A percentile compares a stretch with the other conserved stretches of the same genome.
These are phyloP conservation scores for Xylaria polymorpha DNA, from an alignment of 2,329 filamentous ascomycete species.

Conservation along the genomic window DNA sequence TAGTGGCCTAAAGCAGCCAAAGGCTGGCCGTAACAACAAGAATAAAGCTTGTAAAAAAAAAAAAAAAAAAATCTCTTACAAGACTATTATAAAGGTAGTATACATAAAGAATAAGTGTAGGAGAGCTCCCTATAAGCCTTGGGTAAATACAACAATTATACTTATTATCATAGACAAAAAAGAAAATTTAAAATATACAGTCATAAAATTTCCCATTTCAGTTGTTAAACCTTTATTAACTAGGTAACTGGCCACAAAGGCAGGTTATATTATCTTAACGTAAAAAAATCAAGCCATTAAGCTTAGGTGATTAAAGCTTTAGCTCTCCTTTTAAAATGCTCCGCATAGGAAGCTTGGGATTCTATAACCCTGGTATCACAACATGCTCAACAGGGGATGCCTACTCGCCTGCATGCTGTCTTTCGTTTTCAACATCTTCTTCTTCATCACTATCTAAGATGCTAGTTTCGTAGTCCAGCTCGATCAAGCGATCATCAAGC, in stretches of 20 bases:
- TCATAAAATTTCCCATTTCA: background rate
- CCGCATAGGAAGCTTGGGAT: background rate
- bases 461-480: conserved; percentile 42
- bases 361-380: background rate
- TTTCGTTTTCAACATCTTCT: conserved; percentile 28
- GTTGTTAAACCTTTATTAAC: background rate
- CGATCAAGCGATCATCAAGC: conserved; percentile 38
- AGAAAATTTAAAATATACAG: too few relatives aligned
- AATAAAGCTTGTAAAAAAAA: too few relatives aligned
- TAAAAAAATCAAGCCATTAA: background rate
- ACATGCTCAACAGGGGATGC: background rate
- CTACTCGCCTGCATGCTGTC: background rate
- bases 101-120: too few relatives aligned
- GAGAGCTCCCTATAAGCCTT: too few relatives aligned
- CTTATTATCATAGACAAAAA: too few relatives aligned
- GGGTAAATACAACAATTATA: too few relatives aligned
- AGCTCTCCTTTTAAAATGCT: background rate
- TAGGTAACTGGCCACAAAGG: background rate
- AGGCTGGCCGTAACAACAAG: too few relatives aligned
- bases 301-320: background rate
- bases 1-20: too few relatives aligned
- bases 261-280: conserved; percentile 3
- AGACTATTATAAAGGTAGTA: too few relatives aligned
- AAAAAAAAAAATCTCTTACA: too few relatives aligned
- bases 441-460: conserved; percentile 35